Conservation (phyloP, 164 flowering plant genomes). For the Taxillus chinensis region DNA sequence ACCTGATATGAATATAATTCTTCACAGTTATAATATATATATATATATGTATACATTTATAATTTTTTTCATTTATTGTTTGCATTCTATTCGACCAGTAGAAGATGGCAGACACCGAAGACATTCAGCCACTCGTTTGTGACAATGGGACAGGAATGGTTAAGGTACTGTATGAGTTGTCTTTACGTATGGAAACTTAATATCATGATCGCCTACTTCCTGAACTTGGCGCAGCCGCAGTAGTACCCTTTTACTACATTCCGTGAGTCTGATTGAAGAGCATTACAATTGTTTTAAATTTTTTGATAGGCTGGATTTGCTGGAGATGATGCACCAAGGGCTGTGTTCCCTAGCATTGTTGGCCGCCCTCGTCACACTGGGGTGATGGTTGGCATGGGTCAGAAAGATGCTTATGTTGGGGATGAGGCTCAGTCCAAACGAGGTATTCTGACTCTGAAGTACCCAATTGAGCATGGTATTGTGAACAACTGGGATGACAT, state of each 20-base stretch:
- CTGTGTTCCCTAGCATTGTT: slow-evolving; percentile 68
- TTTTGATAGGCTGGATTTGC: slow-evolving; percentile 59
- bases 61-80: neutral
- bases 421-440: slow-evolving; percentile 77
- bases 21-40: no score
- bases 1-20: no score
- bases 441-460: slow-evolving; percentile 63
- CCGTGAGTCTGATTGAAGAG: no score
- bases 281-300: neutral
- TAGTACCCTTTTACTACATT: no score
- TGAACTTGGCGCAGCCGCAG: no score
- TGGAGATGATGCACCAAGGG: slow-evolving; percentile 74
- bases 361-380: slow-evolving; percentile 74
- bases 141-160: slow-evolving; percentile 78
- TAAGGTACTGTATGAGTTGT: slow-evolving; percentile 27
- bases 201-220: neutral
- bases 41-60: no score
- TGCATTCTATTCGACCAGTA: slow-evolving; percentile 4
- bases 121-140: slow-evolving; percentile 61
- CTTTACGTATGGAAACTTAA: neutral
- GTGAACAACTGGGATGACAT: slow-evolving; percentile 84
- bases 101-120: slow-evolving; percentile 53
- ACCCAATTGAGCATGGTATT: slow-evolving; percentile 74
- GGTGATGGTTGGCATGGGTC: slow-evolving; percentile 85
- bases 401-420: slow-evolving; percentile 69